phyloP scores from a whole-genome alignment of 2,329 filamentous ascomycete species.

The Colletotrichum musicola region DNA sequence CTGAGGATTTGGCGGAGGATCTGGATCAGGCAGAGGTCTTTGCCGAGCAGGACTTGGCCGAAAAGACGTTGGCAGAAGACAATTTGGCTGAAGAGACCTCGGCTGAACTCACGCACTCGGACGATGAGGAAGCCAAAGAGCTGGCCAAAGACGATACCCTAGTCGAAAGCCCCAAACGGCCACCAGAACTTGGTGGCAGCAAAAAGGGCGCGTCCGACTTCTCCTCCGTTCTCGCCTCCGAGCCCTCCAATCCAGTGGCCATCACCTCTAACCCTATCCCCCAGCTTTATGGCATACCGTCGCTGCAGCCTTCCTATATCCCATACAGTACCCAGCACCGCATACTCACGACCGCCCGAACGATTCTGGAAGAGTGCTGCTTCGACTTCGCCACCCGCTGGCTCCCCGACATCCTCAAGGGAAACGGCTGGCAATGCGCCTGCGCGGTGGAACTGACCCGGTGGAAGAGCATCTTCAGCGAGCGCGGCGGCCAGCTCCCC shows the following conservation, averaged over 20 bases:
- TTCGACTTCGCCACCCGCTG: constrained; percentile 53
- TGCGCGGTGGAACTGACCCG: constrained; percentile 52
- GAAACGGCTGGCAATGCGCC: constrained; percentile 49
- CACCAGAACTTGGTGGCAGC: too few species aligned
- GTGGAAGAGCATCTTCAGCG: constrained; percentile 47
- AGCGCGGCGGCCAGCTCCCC: constrained; percentile 43
- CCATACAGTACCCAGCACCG: constrained; percentile 52
- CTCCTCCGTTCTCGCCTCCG: too few species aligned
- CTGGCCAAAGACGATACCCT: accelerated
- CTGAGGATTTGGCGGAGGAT: too few species aligned
- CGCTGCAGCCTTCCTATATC: constrained; percentile 48
- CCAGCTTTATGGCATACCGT: constrained; percentile 28
- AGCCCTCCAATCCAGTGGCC: too few species aligned
- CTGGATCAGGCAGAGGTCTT: too few species aligned
- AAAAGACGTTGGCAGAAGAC: too few species aligned
- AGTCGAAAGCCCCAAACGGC: too few species aligned
- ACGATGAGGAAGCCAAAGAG: too few species aligned
- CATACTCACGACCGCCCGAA: constrained; percentile 51
- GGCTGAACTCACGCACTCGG: too few species aligned
- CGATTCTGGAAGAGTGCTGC: constrained; percentile 53
- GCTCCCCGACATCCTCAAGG: constrained; percentile 45
- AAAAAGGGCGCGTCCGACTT: background rate
- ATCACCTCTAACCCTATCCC: too few species aligned
- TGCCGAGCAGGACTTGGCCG: too few species aligned
- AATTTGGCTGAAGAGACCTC: too few species aligned